Base-by-base conservation (phyloP, 192 early-diverging fungal genomes). In the Pecoramyces ruminantium region DNA sequence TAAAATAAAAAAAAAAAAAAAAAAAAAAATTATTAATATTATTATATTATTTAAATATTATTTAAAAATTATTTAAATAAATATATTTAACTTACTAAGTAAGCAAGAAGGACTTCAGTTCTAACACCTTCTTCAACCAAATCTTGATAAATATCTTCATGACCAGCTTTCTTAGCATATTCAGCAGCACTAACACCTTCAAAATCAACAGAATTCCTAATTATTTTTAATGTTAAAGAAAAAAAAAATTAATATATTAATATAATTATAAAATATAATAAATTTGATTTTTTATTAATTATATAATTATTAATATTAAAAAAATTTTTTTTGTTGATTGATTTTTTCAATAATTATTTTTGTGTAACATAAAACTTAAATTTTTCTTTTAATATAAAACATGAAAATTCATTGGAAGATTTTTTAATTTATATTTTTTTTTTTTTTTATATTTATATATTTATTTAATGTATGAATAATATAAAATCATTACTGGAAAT, bases 71-170 rank as follows among this genome's bases (percentile, higher is more conserved):
- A 6, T 34, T 34, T 3, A 34, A 6, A 34, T 34, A 34, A 34
- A 6, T 2, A 82, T 83, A 30, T 87, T 79, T 30, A 86, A 81
- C 29, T 85, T 80, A 30, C 81, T 82, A 29, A 92, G 78, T 79
- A 87, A 67, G 34, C 90, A 80, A 98, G 86, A 28, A 98, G 81
- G 77, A 95, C 87, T 83, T 99, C 97, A 1, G 91, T 90, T 28
- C 96, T 88, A 34, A 93, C 88, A 28, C 97, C 97, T 81, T 95
- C 94, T 28, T 92, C 86, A 0, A 97, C 90, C 27, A 99, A 84
- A 42, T 85, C 83, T 1, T 94, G 87, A 83, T 97, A 98, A 3
- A 94, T 88, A 16, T 89, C 88, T 0, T 83, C 81, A 79, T 93
- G 92, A 2, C 91, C 94, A 78, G 88, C 89, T 18, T 86, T 86